phyloP scores from a whole-genome alignment of 2,329 filamentous ascomycete species.

The Colletotrichum cuscutae region DNA sequence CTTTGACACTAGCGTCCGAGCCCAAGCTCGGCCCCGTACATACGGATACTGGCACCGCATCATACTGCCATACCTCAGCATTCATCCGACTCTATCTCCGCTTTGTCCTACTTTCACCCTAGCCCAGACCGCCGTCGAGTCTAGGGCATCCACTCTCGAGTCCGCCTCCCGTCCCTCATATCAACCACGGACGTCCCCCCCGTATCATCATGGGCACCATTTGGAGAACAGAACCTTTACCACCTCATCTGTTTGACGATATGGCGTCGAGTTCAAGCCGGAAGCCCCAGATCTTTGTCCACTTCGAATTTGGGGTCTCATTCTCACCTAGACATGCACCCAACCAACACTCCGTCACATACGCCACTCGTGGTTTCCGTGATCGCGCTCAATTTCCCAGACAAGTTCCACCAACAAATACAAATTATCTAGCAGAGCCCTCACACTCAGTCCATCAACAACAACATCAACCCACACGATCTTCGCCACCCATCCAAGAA shows the following conservation, averaged over 20 bases:
- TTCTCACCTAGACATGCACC: constrained; percentile 56
- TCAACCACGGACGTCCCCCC: constrained; percentile 20
- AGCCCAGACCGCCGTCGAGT: constrained; percentile 28
- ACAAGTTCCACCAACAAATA: constrained; percentile 55
- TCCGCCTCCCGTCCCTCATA: constrained; percentile 21
- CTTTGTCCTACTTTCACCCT: constrained; percentile 27
- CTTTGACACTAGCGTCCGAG: constrained; percentile 29
- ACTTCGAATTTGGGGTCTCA: constrained; percentile 63
- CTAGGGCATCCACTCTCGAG: constrained; percentile 3
- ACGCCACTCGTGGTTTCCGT: constrained; percentile 57
- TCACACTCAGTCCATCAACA: constrained; percentile 22
- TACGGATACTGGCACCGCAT: constrained; percentile 8
- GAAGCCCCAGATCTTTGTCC: constrained; percentile 59
- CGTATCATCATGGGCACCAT: constrained; percentile 37
- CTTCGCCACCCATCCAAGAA: constrained; percentile 32
- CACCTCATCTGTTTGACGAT: constrained; percentile 39
- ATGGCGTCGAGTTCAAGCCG: constrained; percentile 41
- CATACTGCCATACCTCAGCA: constrained; percentile 5
- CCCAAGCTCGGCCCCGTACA: constrained; percentile 27
- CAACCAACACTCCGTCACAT: constrained; percentile 57
- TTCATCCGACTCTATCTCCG: constrained; percentile 31
- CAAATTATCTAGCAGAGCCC: constrained; percentile 51
- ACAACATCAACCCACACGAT: constrained; percentile 22
- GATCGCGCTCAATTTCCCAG: constrained; percentile 56
- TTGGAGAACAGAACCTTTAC: constrained; percentile 35